Base-by-base conservation (phyloP, 2,329 filamentous ascomycete species). In the Aureobasidium vineae region DNA sequence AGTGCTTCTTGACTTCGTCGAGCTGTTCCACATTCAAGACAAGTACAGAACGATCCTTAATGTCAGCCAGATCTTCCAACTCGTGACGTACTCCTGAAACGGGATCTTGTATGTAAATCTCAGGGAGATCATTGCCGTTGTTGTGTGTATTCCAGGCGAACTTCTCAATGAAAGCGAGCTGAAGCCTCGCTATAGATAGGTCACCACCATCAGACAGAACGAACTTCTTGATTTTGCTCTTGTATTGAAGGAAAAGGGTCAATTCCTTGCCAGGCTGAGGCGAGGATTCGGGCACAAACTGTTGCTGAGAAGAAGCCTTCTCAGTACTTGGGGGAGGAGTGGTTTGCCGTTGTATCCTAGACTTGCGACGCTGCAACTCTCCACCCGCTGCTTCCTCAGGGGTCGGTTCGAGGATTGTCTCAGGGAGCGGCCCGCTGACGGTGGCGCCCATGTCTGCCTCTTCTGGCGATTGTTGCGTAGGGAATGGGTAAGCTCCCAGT, bases 61-160 rank as follows among this genome's bases (percentile, higher is more conserved):
- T 90, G 75, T 99, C 95, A 21, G 83, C 86, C 36, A 99, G 82
- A 74, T 99, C 95, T 76, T 99, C 95, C 28, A 99, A 81, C 79
- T 99, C 95, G 76, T 99, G 94, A 19, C 95, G 89, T n/a, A 99
- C 90, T 0, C 95, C 95, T 10, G 95, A 98, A 2, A 97, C 85
- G 0, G 93, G 90, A 75, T 99, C 95, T 76, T 99, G 95, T 19
- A 99, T 95, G 76, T 99, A 97, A 19, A 99, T 98, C 72, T 99
- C 95, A 0, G 95, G 95, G 53, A 99, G 80, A 75, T 99, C 95
- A 16, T 88, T 86, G 8, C 95, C 95, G 73, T 97, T 96, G 68
- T 92, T 90, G 72, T 98, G 93, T 0, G 94, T 97, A 72, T 97
- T 98, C 93, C 96, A 99, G 0, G 94, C 95, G 75, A 99, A 99